A percentile compares a stretch with the other conserved stretches of the same genome.
phyloP scores from a whole-genome alignment of 116 monocot species.

The Iris pallida region DNA sequence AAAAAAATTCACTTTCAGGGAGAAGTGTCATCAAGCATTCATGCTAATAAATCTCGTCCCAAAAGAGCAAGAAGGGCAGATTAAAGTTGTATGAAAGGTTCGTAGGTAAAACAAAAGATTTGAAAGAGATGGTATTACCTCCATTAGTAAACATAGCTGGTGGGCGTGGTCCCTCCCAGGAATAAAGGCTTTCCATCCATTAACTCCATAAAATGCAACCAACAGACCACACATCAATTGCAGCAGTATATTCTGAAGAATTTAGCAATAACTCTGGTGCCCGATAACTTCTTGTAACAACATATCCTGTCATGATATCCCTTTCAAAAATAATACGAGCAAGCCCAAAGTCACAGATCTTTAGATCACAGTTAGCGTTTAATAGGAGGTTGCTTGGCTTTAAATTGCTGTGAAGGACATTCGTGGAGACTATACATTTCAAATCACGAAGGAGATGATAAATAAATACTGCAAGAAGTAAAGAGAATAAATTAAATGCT shows the following conservation, averaged over 20 bases:
- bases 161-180: conserved; percentile 93
- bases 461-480: conserved; percentile 65
- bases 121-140: conserved; percentile 34
- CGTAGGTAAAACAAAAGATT: not conserved
- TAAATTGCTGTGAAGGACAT: conserved; percentile 90
- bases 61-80: no score
- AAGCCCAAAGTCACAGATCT: conserved; percentile 95
- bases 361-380: conserved; percentile 94
- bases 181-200: conserved; percentile 76
- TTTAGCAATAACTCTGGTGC: conserved; percentile 83
- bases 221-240: conserved; percentile 96
- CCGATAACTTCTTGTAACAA: conserved; percentile 94
- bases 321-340: conserved; percentile 84
- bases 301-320: conserved; percentile 97
- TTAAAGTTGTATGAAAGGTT: not conserved
- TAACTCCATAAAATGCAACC: conserved; percentile 94
- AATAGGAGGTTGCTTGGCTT: conserved; percentile 93
- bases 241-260: conserved; percentile 82
- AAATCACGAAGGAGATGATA: conserved; percentile 92
- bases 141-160: conserved; percentile 77
- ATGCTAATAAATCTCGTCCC: no score
- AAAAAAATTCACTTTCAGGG: no score
- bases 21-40: no score
- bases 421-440: conserved; percentile 93
- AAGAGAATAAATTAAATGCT: not conserved